Evolutionary conservation across 2,329 filamentous ascomycete genomes (phyloP).

Genomic region (Colletotrichum siamense): DNA sequence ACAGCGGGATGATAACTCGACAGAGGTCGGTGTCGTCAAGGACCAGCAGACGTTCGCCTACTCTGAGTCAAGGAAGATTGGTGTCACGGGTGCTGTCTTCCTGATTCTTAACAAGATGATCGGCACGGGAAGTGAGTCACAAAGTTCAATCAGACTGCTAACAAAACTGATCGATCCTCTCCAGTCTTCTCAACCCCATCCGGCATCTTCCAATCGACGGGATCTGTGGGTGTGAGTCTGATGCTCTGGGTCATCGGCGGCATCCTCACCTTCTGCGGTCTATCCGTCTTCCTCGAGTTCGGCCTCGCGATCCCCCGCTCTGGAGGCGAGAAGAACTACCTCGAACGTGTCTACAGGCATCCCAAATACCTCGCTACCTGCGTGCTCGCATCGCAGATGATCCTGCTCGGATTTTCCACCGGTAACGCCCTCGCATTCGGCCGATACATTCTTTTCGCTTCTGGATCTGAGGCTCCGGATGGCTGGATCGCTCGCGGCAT

Average conservation of each 20-base stretch:
- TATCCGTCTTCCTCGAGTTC: slow-evolving; percentile 69
- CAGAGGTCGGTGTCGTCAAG: background rate
- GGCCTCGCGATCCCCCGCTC: slow-evolving; percentile 66
- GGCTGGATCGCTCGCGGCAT: slow-evolving; percentile 65
- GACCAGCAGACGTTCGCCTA: slow-evolving; percentile 38
- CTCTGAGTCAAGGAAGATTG: slow-evolving; percentile 53
- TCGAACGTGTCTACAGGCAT: slow-evolving; percentile 65
- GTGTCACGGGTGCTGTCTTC: slow-evolving; percentile 57
- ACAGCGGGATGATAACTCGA: background rate
- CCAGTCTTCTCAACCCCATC: slow-evolving; percentile 60
- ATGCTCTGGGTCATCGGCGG: slow-evolving; percentile 39
- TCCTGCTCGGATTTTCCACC: slow-evolving; percentile 65
- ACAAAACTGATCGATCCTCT: background rate
- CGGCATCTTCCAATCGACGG: slow-evolving; percentile 55
- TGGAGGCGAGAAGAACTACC: slow-evolving; percentile 71
- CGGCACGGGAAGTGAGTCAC: slow-evolving; percentile 57
- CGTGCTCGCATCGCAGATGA: slow-evolving; percentile 65
- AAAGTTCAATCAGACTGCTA: background rate
- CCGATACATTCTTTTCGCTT: slow-evolving; percentile 61
- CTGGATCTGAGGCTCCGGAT: slow-evolving; percentile 51
- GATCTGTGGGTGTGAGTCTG: slow-evolving; percentile 53
- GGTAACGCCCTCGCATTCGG: slow-evolving; percentile 65
- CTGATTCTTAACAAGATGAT: slow-evolving; percentile 66
- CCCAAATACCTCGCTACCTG: slow-evolving; percentile 65
- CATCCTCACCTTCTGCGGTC: slow-evolving; percentile 61